Conservation (phyloP, 495 filamentous ascomycete genomes). For the Neurospora hispaniola region DNA sequence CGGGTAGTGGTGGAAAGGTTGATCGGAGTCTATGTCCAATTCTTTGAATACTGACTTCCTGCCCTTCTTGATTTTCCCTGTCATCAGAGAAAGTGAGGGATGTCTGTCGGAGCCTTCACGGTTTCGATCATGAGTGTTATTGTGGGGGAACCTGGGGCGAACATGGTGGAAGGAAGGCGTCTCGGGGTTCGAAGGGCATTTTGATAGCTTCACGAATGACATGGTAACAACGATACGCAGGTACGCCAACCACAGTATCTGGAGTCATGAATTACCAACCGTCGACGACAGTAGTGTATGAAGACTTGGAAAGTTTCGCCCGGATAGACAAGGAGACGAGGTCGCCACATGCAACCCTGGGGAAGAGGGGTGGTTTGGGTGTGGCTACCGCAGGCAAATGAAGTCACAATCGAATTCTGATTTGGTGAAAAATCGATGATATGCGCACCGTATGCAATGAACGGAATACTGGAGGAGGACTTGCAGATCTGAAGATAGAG, state of each 20-base stretch:
- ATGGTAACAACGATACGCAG: conserved; percentile 13
- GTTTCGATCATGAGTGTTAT: conserved; percentile 33
- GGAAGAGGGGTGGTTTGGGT: not conserved
- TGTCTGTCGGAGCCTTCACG: conserved; percentile 28
- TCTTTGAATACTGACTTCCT: conserved; percentile 37
- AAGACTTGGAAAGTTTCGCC: not conserved
- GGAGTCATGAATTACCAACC: conserved; percentile 1
- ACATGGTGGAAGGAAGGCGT: conserved; percentile 5
- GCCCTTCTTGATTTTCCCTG: conserved; percentile 26
- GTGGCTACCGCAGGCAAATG: not conserved
- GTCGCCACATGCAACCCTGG: not conserved
- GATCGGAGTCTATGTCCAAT: conserved; percentile 30
- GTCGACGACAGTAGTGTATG: conserved; percentile 4
- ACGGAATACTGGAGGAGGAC: not conserved
- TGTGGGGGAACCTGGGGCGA: conserved; percentile 37
- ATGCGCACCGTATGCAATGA: not conserved
- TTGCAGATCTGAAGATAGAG: not conserved
- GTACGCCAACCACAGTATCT: not conserved
- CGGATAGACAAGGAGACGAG: not conserved
- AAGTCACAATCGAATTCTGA: not conserved
- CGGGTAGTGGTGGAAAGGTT: conserved; percentile 7
- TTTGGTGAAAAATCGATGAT: not conserved
- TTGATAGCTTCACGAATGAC: conserved; percentile 14
- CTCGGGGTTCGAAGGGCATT: conserved; percentile 16
- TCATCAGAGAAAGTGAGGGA: conserved; percentile 25